Evolutionary conservation across 306 rosid genomes (phyloP).

Genomic region (Vigna unguiculata): DNA sequence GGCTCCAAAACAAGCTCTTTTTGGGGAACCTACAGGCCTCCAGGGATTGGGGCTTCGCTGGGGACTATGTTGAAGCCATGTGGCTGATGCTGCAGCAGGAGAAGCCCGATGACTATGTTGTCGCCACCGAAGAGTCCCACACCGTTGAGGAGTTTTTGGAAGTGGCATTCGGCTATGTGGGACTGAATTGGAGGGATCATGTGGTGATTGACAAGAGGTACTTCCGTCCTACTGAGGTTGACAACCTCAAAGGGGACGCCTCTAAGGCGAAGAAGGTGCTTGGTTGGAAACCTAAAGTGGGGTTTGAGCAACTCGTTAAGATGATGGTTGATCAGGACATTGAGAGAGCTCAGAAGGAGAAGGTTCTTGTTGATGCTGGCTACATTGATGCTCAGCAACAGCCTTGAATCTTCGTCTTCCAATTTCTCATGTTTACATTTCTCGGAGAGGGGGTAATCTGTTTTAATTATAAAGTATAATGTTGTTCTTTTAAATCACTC

Average conservation of each 20-base stretch:
- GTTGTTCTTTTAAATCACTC: background rate
- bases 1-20: constrained; percentile 85
- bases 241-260: constrained; percentile 89
- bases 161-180: constrained; percentile 86
- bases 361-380: constrained; percentile 99
- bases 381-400: constrained; percentile 98
- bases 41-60: constrained; percentile 98
- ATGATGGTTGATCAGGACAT: constrained; percentile 98
- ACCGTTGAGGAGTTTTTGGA: constrained; percentile 92
- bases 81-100: constrained; percentile 99
- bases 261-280: constrained; percentile 79
- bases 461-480: background rate
- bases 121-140: constrained; percentile 95
- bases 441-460: background rate
- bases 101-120: constrained; percentile 91
- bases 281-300: constrained; percentile 96
- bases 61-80: constrained; percentile 98
- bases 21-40: constrained; percentile 87
- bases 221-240: constrained; percentile 89
- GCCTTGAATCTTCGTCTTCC: constrained; percentile 53
- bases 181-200: constrained; percentile 86
- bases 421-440: background rate
- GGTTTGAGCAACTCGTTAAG: constrained; percentile 82
- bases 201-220: constrained; percentile 90
- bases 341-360: constrained; percentile 89